A percentile compares a stretch with the other conserved stretches of the same genome.
Conservation (phyloP, 306 rosid genomes). For the Gynostemma pentaphyllum region DNA sequence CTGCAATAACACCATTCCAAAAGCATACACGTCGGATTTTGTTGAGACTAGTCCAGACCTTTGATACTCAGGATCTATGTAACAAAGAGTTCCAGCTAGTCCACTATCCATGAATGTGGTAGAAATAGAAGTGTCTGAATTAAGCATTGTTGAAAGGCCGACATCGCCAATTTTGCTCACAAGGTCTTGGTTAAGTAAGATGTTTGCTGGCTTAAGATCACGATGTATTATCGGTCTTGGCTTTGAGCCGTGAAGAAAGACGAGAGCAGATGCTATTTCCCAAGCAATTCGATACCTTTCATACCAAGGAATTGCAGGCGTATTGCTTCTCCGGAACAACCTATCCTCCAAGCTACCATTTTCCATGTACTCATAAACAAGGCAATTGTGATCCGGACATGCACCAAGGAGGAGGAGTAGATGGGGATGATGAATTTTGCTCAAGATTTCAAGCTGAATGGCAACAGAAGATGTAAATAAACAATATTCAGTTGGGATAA, state of each 20-base stretch:
- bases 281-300: slow-evolving; percentile 86
- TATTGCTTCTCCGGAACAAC: slow-evolving; percentile 38
- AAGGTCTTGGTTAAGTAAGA: slow-evolving; percentile 69
- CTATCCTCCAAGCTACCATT: slow-evolving; percentile 89
- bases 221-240: slow-evolving; percentile 92
- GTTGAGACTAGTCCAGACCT: slow-evolving; percentile 63
- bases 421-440: slow-evolving; percentile 85
- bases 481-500: neutral
- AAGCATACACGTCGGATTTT: slow-evolving; percentile 84
- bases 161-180: slow-evolving; percentile 92
- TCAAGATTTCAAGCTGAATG: slow-evolving; percentile 69
- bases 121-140: slow-evolving; percentile 41
- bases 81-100: slow-evolving; percentile 80
- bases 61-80: slow-evolving; percentile 97
- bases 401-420: slow-evolving; percentile 93
- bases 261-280: slow-evolving; percentile 90
- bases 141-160: slow-evolving; percentile 66
- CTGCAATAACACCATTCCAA: slow-evolving; percentile 87
- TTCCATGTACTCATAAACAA: slow-evolving; percentile 88
- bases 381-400: slow-evolving; percentile 68
- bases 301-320: slow-evolving; percentile 75
- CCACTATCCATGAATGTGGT: slow-evolving; percentile 40
- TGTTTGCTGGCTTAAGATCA: slow-evolving; percentile 90
- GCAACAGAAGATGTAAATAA: slow-evolving; percentile 15
- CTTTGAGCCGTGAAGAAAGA: slow-evolving; percentile 79